A percentile compares a stretch with the other conserved stretches of the same genome.
phyloP scores from a whole-genome alignment of 75 land plant species.

The Chamaecyparis obtusa region DNA sequence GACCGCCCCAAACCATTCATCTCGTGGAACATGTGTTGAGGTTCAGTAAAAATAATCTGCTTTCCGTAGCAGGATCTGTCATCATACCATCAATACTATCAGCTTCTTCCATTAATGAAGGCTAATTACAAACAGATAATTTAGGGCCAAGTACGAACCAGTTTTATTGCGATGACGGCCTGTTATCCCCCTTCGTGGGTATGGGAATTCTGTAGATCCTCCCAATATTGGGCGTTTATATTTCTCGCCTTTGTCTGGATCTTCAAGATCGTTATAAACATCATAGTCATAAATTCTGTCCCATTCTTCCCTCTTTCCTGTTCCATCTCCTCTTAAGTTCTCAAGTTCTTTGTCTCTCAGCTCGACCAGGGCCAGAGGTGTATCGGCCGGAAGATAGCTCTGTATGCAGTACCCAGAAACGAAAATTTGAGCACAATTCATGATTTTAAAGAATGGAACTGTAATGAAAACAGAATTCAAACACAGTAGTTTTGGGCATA shows the following conservation, averaged over 20 bases:
- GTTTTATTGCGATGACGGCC: slow-evolving; percentile 26
- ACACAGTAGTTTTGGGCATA: too few species aligned
- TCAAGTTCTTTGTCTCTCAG: slow-evolving; percentile 36
- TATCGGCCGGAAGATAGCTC: slow-evolving; percentile 33
- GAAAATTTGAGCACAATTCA: too few species aligned
- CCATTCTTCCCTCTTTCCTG: slow-evolving; percentile 22
- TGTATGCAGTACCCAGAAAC: neutral
- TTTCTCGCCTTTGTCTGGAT: slow-evolving; percentile 20
- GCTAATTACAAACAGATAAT: too few species aligned
- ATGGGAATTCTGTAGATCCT: slow-evolving; percentile 29
- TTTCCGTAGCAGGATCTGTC: slow-evolving; percentile 60
- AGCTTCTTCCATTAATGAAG: too few species aligned
- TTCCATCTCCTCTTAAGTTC: slow-evolving; percentile 31
- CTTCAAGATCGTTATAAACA: slow-evolving; percentile 48
- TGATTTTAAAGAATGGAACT: too few species aligned
- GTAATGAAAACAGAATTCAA: too few species aligned
- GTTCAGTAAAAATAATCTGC: slow-evolving; percentile 24
- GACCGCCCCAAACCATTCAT: slow-evolving; percentile 65
- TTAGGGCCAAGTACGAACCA: slow-evolving; percentile 16
- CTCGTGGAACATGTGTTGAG: slow-evolving; percentile 63
- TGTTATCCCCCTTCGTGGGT: slow-evolving; percentile 42
- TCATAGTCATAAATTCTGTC: slow-evolving; percentile 56
- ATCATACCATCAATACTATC: too few species aligned
- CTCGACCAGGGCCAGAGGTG: slow-evolving; percentile 19
- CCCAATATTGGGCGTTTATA: slow-evolving; percentile 31